Evolutionary conservation across 139 green algal genomes (phyloP).

Genomic region (Yamagishiella unicocca): DNA sequence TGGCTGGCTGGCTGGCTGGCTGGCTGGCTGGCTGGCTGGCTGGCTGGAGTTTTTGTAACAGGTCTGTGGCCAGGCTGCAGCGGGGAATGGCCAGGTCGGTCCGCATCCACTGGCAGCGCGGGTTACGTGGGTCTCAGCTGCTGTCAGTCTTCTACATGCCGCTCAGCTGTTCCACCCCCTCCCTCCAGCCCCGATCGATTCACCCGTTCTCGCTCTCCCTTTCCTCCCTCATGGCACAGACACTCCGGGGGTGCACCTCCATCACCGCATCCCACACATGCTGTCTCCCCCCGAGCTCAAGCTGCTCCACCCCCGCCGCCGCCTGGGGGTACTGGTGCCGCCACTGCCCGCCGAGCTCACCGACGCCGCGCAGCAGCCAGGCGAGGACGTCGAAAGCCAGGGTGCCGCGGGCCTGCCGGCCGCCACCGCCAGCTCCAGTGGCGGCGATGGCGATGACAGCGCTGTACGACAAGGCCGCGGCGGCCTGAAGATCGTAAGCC

Average conservation of each 20-base stretch:
- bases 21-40: too few relatives aligned
- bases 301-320: conserved; percentile 79
- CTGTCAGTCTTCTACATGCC: too few relatives aligned
- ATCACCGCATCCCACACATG: conserved; percentile 92
- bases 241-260: conserved; percentile 95
- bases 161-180: not conserved
- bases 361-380: too few relatives aligned
- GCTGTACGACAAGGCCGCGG: not conserved
- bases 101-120: too few relatives aligned
- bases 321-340: conserved; percentile 71
- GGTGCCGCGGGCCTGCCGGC: too few relatives aligned
- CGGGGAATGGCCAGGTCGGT: too few relatives aligned
- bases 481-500: conserved; percentile 28
- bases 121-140: too few relatives aligned
- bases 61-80: too few relatives aligned
- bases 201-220: not conserved
- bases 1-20: too few relatives aligned
- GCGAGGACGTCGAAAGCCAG: too few relatives aligned
- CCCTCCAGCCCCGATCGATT: not conserved
- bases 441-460: not conserved
- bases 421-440: not conserved
- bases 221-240: conserved; percentile 68
- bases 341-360: conserved; percentile 60
- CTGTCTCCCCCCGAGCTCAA: conserved; percentile 84
- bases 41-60: too few relatives aligned